Percentiles rank a stretch among this genome's conserved stretches.
These are phyloP conservation scores for Lentinula lateritia DNA, from an alignment of 768 basidiomycete species.

Conservation along the genomic window DNA sequence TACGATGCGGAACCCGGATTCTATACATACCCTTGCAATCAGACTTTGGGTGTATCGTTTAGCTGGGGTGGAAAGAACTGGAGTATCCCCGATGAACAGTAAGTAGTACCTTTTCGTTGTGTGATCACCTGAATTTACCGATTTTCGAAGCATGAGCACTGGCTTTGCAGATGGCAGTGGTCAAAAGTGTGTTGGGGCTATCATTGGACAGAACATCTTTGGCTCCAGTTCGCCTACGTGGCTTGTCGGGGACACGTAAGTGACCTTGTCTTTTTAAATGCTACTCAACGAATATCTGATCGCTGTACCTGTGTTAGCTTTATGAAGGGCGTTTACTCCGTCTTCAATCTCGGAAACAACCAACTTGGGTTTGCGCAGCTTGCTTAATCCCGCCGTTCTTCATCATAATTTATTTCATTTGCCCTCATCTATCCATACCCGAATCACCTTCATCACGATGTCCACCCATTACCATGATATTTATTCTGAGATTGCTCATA, in stretches of 20 bases:
- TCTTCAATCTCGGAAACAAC: not conserved
- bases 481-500: no score
- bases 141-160: not conserved
- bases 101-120: not conserved
- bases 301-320: not conserved
- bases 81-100: not conserved
- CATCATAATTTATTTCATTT: not conserved
- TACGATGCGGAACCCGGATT: not conserved
- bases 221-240: not conserved
- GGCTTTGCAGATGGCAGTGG: not conserved
- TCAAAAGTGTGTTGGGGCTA: not conserved
- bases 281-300: not conserved
- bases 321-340: conserved; percentile 2
- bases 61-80: conserved; percentile 4
- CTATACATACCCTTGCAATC: conserved; percentile 1
- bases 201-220: not conserved
- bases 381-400: not conserved
- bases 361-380: conserved; percentile 1
- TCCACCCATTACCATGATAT: not conserved
- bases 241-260: conserved; percentile 3
- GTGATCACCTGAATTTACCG: not conserved
- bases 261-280: not conserved
- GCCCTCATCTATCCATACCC: not conserved
- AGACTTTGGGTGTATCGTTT: not conserved
- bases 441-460: not conserved